These are phyloP conservation scores for Macrophomina pseudophaseolina DNA, from an alignment of 2,329 filamentous ascomycete species.

Conservation along the genomic window DNA sequence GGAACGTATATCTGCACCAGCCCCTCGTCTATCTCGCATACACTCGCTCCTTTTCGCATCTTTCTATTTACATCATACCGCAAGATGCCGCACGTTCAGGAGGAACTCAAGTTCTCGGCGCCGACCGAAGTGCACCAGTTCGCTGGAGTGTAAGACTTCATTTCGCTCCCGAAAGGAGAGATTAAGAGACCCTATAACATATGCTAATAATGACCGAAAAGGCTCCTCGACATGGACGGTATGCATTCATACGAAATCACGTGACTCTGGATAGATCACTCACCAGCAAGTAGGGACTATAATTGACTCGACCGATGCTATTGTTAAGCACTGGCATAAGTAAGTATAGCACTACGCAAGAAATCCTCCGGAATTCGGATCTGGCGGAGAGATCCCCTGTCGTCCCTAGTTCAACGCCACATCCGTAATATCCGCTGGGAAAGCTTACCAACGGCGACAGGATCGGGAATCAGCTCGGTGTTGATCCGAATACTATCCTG, in stretches of 20 bases:
- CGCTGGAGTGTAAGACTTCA: constrained; percentile 46
- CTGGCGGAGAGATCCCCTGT: constrained; percentile 8
- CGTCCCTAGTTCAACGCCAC: constrained; percentile 10
- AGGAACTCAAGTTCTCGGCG: constrained; percentile 47
- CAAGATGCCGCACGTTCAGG: constrained; percentile 21
- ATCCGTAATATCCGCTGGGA: constrained; percentile 13
- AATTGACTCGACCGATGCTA: constrained; percentile 78
- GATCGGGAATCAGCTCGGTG: constrained; percentile 81
- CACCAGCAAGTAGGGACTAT: constrained; percentile 61
- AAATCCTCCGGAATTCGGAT: constrained; percentile 13
- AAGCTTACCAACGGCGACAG: constrained; percentile 47
- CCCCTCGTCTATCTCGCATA: constrained; percentile 12
- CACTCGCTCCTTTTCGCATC: neutral
- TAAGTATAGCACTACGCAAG: constrained; percentile 51
- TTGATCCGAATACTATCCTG: constrained; percentile 83
- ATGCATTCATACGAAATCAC: too few relatives aligned
- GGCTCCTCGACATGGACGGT: constrained; percentile 75
- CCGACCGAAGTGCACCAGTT: constrained; percentile 48
- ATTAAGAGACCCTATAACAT: constrained; percentile 6
- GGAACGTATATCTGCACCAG: constrained; percentile 8
- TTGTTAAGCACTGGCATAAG: constrained; percentile 78
- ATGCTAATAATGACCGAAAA: constrained; percentile 31
- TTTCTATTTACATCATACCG: neutral
- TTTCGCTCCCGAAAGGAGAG: constrained; percentile 25
- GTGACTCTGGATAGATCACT: too few relatives aligned